Percentiles rank a stretch among this genome's conserved stretches.
Evolutionary conservation across 306 rosid genomes (phyloP).

Genomic region (Quercus bicolor): DNA sequence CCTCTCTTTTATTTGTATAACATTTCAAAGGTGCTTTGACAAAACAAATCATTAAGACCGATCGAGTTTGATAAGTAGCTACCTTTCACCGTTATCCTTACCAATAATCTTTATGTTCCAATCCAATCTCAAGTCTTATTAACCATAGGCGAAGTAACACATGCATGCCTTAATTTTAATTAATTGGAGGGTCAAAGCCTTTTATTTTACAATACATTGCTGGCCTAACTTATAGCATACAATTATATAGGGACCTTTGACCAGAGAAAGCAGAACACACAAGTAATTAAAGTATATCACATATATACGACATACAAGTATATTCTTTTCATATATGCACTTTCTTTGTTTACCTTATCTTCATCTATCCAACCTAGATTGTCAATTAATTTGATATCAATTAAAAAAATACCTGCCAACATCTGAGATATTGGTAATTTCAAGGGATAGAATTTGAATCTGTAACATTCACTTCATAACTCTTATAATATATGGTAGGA

Average conservation of each 20-base stretch:
- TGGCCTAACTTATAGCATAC: neutral
- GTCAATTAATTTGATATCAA: no score
- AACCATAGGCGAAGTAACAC: neutral
- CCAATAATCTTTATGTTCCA: neutral
- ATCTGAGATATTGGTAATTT: no score
- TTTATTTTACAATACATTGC: neutral
- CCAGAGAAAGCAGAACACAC: neutral
- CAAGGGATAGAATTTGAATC: no score
- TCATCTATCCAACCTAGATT: no score
- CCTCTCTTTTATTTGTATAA: neutral
- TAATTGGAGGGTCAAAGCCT: neutral
- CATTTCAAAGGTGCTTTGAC: neutral
- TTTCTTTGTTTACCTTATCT: no score
- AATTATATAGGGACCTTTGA: slow-evolving; percentile 1
- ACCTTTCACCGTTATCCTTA: neutral
- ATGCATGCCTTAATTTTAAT: neutral
- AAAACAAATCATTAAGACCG: neutral
- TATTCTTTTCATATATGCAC: no score
- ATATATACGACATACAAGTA: neutral
- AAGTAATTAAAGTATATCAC: neutral
- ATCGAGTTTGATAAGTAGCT: neutral
- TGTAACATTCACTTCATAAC: no score
- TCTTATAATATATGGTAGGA: no score
- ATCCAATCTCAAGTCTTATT: neutral
- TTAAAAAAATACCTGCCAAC: no score